Conservation (phyloP, 768 basidiomycete species). For the Pleurotus giganteus region DNA sequence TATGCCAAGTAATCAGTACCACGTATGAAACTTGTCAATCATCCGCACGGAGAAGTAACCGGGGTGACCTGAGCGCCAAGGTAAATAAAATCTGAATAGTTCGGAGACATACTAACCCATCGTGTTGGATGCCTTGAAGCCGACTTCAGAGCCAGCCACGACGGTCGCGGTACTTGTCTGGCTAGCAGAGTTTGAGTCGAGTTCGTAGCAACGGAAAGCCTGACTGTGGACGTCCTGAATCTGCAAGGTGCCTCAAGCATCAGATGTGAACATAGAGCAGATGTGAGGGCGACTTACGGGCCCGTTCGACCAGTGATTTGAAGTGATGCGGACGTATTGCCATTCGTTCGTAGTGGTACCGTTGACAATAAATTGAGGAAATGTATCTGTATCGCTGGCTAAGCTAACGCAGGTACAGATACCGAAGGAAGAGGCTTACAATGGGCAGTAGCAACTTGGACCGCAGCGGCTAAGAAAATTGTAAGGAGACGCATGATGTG, state of each 20-base stretch:
- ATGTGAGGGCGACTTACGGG: slow-evolving; percentile 19
- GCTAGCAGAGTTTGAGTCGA: slow-evolving; percentile 26
- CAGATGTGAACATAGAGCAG: background rate
- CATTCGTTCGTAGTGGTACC: slow-evolving; percentile 25
- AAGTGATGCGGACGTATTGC: slow-evolving; percentile 34
- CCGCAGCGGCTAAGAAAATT: background rate
- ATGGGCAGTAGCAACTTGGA: slow-evolving; percentile 13
- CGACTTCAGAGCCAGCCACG: slow-evolving; percentile 28
- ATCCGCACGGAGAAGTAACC: slow-evolving; percentile 19
- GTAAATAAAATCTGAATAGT: background rate
- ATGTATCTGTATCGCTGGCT: slow-evolving; percentile 22
- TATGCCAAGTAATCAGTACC: slow-evolving; percentile 21
- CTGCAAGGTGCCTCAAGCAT: no score
- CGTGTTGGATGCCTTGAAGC: slow-evolving; percentile 28
- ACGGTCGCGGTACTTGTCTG: slow-evolving; percentile 28
- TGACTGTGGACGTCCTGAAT: slow-evolving; percentile 32
- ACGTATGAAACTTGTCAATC: background rate
- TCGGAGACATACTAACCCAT: slow-evolving; percentile 19
- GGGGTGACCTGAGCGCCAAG: slow-evolving; percentile 19
- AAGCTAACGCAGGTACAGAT: background rate
- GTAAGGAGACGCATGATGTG: background rate
- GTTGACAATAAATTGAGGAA: slow-evolving; percentile 28
- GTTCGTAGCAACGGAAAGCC: slow-evolving; percentile 34
- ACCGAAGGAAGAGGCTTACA: slow-evolving; percentile 6
- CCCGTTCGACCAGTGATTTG: slow-evolving; percentile 30